Percentiles rank a stretch among this genome's conserved stretches.
phyloP scores from a whole-genome alignment of 106 monocot species.

The Dioscorea dumetorum region DNA sequence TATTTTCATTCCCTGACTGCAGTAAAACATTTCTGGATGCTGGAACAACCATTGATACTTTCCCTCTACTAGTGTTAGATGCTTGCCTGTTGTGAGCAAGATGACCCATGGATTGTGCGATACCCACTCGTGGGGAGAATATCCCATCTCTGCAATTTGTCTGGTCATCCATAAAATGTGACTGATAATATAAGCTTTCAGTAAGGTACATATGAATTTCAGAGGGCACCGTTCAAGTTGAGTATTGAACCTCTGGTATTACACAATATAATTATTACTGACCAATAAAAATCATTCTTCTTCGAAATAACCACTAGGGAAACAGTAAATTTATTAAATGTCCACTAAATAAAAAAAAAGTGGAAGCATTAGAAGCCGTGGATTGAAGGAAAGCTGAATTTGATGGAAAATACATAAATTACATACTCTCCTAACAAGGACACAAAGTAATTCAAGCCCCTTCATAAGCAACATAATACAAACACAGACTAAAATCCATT shows the following conservation, averaged over 20 bases:
- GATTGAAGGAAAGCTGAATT: too few relatives aligned
- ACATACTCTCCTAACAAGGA: too few relatives aligned
- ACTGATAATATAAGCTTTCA: constrained; percentile 13
- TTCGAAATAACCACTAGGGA: neutral
- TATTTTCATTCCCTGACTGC: neutral
- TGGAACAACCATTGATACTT: constrained; percentile 5
- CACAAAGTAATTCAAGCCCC: too few relatives aligned
- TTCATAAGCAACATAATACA: too few relatives aligned
- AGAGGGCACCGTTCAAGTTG: neutral
- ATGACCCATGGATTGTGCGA: neutral
- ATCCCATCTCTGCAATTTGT: neutral
- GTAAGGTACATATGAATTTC: neutral
- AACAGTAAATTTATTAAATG: neutral
- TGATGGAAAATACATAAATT: too few relatives aligned
- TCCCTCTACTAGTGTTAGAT: constrained; percentile 10
- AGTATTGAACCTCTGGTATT: neutral
- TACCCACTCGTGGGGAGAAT: constrained; percentile 1
- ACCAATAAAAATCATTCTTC: neutral
- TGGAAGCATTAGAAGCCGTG: neutral
- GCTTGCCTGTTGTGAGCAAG: constrained; percentile 7
- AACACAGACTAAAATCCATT: too few relatives aligned
- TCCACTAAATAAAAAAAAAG: neutral
- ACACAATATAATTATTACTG: neutral
- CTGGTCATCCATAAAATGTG: constrained; percentile 17
- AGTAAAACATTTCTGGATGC: constrained; percentile 1